Base-by-base conservation (phyloP, 2,329 filamentous ascomycete species). In the Orbilia ellipsospora region DNA sequence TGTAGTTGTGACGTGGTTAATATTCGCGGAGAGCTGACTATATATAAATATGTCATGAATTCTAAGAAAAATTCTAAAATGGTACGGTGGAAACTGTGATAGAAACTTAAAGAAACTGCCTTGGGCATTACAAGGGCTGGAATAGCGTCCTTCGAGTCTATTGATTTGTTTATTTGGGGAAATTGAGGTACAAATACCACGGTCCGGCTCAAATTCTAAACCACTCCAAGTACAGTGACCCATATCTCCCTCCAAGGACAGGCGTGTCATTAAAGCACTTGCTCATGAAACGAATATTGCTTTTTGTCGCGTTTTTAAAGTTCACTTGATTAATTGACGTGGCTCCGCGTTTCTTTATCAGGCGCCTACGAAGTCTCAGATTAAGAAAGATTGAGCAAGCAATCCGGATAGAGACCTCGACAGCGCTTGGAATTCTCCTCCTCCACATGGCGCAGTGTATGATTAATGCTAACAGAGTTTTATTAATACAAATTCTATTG, bases 231-330 rank as follows among this genome's bases (percentile, higher is more conserved):
- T 70, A 70, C 40, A 18, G 16, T 28, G 28, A 63, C 57, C 26
- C 18, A 20, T 1, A 0, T 13, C 26, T 7, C 66, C 66, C 36
- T 31, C 16, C 23, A 36, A 18, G 36, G 51, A 50, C 10, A 1
- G 26, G 6, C 6, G 3, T 48, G 23, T 45, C 36, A 42, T 20
- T 4, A 12, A 16, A 12, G 20, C 5, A 5, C 12, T 40, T 40
- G 15, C 7, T 60, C n/a, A 51, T 6, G 44, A 36, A 48, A 36
- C 31, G 2, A 10, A 36, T 36, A 36, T 70, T 70, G 66, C 66
- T 70, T 70, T 61, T 70, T 70, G 45, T 57, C 54, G 51, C 57
- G 57, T 57, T 70, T 70, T 31, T n/a, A 31, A 7, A 36, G 31
- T 36, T 10, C 31, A 36, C 31, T 36, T 36, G 23, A 23, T 23